Evolutionary conservation across 169 alveolate species (phyloP).

Genomic region (Eimeria brunetti): DNA sequence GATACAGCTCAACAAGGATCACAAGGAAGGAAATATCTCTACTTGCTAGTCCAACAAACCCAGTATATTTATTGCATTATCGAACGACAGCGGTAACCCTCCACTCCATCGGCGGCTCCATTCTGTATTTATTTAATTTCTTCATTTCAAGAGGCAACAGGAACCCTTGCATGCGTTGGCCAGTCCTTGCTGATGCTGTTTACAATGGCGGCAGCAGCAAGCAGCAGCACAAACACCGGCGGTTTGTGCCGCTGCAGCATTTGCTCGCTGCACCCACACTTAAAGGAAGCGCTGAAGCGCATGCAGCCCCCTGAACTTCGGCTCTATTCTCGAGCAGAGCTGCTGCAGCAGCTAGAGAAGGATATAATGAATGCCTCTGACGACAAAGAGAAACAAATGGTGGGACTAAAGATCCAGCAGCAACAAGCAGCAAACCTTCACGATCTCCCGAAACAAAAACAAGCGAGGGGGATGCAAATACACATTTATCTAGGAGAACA

Average conservation of each 20-base stretch:
- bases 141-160: neutral
- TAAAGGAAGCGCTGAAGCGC: constrained; percentile 42
- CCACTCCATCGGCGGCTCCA: neutral
- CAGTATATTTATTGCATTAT: neutral
- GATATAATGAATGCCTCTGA: constrained; percentile 3
- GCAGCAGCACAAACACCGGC: neutral
- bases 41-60: neutral
- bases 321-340: constrained; percentile 41
- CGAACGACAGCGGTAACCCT: neutral
- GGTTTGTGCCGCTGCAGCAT: constrained; percentile 29
- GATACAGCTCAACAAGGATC: neutral
- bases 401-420: neutral
- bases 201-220: constrained; percentile 1
- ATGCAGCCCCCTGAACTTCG: constrained; percentile 68
- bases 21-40: neutral
- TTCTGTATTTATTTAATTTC: neutral
- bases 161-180: neutral
- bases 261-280: constrained; percentile 52
- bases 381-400: neutral
- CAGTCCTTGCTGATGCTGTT: neutral
- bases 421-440: neutral
- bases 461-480: neutral
- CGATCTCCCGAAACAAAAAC: neutral
- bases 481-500: neutral
- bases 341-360: constrained; percentile 26